phyloP scores from a whole-genome alignment of 768 basidiomycete genomes.

The Psilocybe azurescens region DNA sequence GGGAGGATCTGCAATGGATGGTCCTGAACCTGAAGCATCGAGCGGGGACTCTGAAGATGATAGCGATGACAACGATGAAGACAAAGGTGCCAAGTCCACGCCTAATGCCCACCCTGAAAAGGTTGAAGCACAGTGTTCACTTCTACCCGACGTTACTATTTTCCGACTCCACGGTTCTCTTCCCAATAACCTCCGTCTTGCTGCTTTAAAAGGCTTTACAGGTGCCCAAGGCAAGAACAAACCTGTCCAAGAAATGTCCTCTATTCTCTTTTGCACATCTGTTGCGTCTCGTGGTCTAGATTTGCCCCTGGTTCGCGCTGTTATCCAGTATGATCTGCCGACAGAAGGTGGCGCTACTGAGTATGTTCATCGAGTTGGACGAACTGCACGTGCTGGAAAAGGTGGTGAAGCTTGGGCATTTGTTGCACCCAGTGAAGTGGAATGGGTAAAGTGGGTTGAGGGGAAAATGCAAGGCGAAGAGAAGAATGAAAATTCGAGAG shows the following conservation, averaged over 20 bases:
- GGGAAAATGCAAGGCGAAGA: constrained; percentile 71
- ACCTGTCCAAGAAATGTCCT: constrained; percentile 40
- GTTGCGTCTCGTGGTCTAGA: constrained; percentile 99
- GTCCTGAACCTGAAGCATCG: constrained; percentile 27
- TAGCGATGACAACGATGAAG: constrained; percentile 34
- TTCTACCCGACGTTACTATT: constrained; percentile 82
- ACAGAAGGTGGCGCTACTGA: constrained; percentile 97
- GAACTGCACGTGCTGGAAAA: constrained; percentile 95
- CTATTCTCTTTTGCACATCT: constrained; percentile 92
- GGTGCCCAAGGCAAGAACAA: constrained; percentile 37
- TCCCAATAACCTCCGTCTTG: constrained; percentile 77
- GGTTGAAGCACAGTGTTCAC: constrained; percentile 67
- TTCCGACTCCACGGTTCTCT: constrained; percentile 95
- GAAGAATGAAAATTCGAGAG: constrained; percentile 39
- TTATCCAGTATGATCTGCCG: constrained; percentile 96
- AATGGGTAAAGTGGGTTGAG: constrained; percentile 93
- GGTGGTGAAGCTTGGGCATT: constrained; percentile 97
- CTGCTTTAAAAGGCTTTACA: constrained; percentile 85
- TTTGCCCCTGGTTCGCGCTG: constrained; percentile 90
- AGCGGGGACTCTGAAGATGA: constrained; percentile 33
- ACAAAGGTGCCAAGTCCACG: constrained; percentile 12
- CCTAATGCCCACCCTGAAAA: constrained; percentile 38
- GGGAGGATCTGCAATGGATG: constrained; percentile 72
- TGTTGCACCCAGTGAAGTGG: constrained; percentile 83
- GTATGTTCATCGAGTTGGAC: constrained; percentile 95